phyloP scores from a whole-genome alignment of 2,329 filamentous ascomycete genomes.

The Nothomitra cinnamomea region DNA sequence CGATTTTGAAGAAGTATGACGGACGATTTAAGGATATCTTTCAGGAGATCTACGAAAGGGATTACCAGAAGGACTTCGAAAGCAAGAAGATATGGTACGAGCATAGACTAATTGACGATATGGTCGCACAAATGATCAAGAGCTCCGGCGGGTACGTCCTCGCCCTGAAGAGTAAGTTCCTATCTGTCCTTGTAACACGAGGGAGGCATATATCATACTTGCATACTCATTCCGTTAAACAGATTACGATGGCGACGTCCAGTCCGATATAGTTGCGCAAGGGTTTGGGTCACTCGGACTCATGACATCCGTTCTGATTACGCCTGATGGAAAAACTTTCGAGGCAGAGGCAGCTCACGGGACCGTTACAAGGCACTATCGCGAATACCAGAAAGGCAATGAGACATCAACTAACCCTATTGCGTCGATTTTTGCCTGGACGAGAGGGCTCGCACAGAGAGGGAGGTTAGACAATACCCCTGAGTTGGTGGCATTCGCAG shows the following conservation, averaged over 20 bases:
- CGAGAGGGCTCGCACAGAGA: conserved; percentile 80
- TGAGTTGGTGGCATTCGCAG: conserved; percentile 78
- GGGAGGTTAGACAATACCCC: conserved; percentile 88
- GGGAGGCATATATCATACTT: conserved; percentile 1
- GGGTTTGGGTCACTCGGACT: conserved; percentile 95
- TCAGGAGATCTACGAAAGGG: conserved; percentile 81
- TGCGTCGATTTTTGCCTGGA: conserved; percentile 98
- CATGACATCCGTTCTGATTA: conserved; percentile 96
- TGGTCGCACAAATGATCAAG: conserved; percentile 99
- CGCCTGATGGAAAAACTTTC: conserved; percentile 90
- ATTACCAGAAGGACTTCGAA: conserved; percentile 81
- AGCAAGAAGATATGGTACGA: conserved; percentile 95
- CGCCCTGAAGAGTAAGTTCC: conserved; percentile 78
- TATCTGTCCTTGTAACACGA: conserved; percentile 1
- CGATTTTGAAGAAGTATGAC: conserved; percentile 97
- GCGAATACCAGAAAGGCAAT: conserved; percentile 94
- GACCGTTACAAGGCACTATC: conserved; percentile 95
- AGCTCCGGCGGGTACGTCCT: conserved; percentile 91
- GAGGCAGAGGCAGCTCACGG: conserved; percentile 97
- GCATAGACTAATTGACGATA: conserved; percentile 97
- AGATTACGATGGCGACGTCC: conserved; percentile 99
- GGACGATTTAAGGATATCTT: conserved; percentile 99
- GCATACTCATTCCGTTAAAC: conserved; percentile 3
- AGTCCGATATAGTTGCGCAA: conserved; percentile 96
- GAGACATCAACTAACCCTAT: conserved; percentile 98